These are phyloP conservation scores for Narthecium ossifragum DNA, from an alignment of 106 monocot species.

Conservation along the genomic window DNA sequence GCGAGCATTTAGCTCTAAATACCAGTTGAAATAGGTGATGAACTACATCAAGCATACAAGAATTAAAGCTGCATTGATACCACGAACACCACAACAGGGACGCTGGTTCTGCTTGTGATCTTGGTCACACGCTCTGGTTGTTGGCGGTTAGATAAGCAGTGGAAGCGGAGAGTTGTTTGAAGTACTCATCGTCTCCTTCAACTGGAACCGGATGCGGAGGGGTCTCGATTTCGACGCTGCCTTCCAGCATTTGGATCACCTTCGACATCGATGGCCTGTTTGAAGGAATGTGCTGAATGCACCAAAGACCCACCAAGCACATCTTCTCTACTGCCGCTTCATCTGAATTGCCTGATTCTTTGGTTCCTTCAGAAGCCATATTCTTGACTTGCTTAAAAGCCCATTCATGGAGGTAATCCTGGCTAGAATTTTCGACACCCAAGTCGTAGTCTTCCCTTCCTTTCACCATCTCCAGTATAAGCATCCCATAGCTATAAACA, in stretches of 20 bases:
- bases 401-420: background rate
- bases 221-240: background rate
- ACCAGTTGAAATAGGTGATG: too few species aligned
- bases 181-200: too few species aligned
- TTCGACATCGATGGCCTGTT: constrained; percentile 9
- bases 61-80: too few species aligned
- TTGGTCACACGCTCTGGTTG: too few species aligned
- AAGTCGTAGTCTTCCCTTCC: background rate
- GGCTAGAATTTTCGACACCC: background rate
- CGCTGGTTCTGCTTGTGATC: too few species aligned
- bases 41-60: too few species aligned
- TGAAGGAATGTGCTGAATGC: background rate
- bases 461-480: background rate
- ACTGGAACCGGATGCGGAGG: too few species aligned
- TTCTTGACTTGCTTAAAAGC: background rate
- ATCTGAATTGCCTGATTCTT: background rate
- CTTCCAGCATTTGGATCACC: constrained; percentile 10
- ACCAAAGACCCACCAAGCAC: constrained; percentile 7
- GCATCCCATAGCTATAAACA: background rate
- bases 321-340: background rate
- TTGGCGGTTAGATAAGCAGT: too few species aligned
- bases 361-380: background rate
- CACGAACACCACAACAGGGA: too few species aligned
- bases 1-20: too few species aligned
- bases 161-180: too few species aligned